Evolutionary conservation across 192 early-diverging fungal genomes (phyloP), one percentile per base, ranked within the genome.

Genomic region (Podila clonocystis): DNA sequence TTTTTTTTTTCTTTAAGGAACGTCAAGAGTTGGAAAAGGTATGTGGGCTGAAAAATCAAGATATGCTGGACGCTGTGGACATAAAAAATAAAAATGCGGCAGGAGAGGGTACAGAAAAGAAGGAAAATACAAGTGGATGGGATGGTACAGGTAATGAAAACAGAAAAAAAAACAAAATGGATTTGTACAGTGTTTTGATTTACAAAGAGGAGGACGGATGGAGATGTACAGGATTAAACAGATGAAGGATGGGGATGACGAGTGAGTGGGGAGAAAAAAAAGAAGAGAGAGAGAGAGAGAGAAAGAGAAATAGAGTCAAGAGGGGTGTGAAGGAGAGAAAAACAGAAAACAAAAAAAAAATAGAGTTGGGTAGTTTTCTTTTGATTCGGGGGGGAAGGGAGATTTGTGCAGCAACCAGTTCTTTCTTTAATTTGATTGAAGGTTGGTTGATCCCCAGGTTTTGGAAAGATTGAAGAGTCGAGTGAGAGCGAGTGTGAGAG

Each of bases 131-230:
- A 45, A 45, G 41, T 12, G 11, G 41, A 45, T 1, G 41, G 41
- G 41, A 45, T 45, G 41, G 41, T 45, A 45, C 41, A 45, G 41
- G 41, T 45, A 45, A 45, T 45, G 41, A 45, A 45, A 45, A 45
- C 41, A 45, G 41, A 45, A 26, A 26, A n/a, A n/a, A 55, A 55
- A 24, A 9, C 12, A 55, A 26, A 55, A n/a, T 24, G 24, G 24
- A 24, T 55, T 55, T 55, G 52, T 55, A 55, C 24, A 55, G 20
- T n/a, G n/a, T 55, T n/a, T 55, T 55, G 52, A 55, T 55, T 55
- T 55, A 55, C 52, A 55, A n/a, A 26, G 22, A 17, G 52, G 24
- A 5, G 11, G 52, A 55, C 26, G 52, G 52, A 55, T 55, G 52
- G 24, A 55, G 52, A 55, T 55, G 63, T 65, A 49, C 48, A 65